Base-by-base conservation (phyloP, 352 stramenopile species). In the Pythium aquatile region DNA sequence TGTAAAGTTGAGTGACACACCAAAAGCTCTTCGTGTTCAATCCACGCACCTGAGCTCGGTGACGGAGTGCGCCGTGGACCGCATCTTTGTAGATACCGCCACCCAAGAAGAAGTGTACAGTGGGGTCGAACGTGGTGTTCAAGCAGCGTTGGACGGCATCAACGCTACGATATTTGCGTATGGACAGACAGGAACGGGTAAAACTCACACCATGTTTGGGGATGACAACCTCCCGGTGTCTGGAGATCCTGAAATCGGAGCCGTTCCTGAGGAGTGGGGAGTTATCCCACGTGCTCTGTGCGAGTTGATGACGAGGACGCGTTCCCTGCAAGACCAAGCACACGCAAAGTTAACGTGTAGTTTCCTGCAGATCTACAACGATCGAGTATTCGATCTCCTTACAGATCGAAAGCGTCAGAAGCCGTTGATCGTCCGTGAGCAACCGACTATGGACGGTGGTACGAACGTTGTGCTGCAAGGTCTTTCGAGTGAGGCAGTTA, bases 361-460 rank as follows among this genome's bases (percentile, higher is more conserved):
- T 61, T 98, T 97, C 61, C 66, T 98, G 26, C 93, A 98, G 69
- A 93, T 98, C 48, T 98, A 98, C 83, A 98, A 98, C 59, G 97
- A 98, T 60, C 80, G 79, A 11, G 88, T 98, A 14, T 93, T 91
- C 55, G 96, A 98, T 60, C 72, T 98, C 11, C 75, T 98, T 42
- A 87, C 79, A 0, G 83, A 93, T 52, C 76, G 77, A 0, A 74
- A 75, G 48, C 65, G 79, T 16, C 81, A 92, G 24, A 88, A 87
- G 29, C 83, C 85, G n/a, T 69, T 94, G 17, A 55, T 88, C 24
- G 58, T 94, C 33, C 79, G 85, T 1, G 85, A 94, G 40, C 81
- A 87, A 24, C 83, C 83, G 3, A 65, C 66, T 9, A 6, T 75
- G 5, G 79, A 90, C 3, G 82, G 84, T 5, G 72, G 55, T 0